Base-by-base conservation (phyloP, 2,329 filamentous ascomycete genomes). In the Microthyrium microscopicum region DNA sequence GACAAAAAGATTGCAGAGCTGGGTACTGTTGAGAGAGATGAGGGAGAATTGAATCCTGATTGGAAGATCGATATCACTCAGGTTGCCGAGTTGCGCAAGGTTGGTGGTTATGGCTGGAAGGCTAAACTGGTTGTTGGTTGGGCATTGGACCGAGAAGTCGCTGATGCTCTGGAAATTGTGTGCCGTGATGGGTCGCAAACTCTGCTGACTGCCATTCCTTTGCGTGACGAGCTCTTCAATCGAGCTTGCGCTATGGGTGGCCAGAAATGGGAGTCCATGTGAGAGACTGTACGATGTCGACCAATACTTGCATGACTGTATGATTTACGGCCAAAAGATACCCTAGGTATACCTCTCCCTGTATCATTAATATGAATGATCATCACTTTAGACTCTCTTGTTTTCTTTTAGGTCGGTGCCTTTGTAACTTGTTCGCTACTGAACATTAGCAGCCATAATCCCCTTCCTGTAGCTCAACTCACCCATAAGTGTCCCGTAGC, bases 261-360 rank as follows among this genome's bases (percentile, higher is more conserved):
- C 11, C 80, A 89, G 63, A 83, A 83, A 62, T 89, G 81, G 82
- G 78, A 83, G 58, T 66, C 68, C 35, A 81, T 71, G 73, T 87
- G 45, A 33, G 25, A 26, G 18, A 20, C 17, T n/a, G 27, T 26
- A 35, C 18, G 34, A 15, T 15, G 11, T 29, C 9, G 27, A 16
- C 16, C 27, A 17, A n/a, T n/a, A n/a, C n/a, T n/a, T n/a, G n/a
- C n/a, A n/a, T n/a, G n/a, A n/a, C n/a, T n/a, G n/a, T n/a, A n/a
- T n/a, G n/a, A n/a, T n/a, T n/a, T n/a, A n/a, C n/a, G n/a, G n/a
- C n/a, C n/a, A n/a, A n/a, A n/a, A n/a, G n/a, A n/a, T n/a, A n/a
- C n/a, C n/a, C n/a, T n/a, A n/a, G n/a, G n/a, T n/a, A n/a, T n/a
- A n/a, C n/a, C n/a, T n/a, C n/a, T n/a, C n/a, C n/a, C n/a, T n/a